Base-by-base conservation (phyloP, 2,329 filamentous ascomycete genomes). In the Phialocephala subalpina region DNA sequence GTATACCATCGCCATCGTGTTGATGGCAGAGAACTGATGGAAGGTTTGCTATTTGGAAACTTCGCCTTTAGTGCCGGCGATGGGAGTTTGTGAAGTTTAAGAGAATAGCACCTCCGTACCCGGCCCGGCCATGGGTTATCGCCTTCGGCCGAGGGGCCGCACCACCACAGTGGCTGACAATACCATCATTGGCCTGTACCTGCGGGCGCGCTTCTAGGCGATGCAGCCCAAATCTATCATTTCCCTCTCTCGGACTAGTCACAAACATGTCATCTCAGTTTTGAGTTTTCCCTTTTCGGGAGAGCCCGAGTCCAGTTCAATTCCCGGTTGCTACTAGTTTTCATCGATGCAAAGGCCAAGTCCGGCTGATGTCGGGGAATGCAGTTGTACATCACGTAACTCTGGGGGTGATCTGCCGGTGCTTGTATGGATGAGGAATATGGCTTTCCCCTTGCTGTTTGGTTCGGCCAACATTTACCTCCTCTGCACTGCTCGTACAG, bases 401-500 rank as follows among this genome's bases (percentile, higher is more conserved):
- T 53, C 27, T 53, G 49, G 27, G 45, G 49, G 49, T 25, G 25
- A 53, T 53, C 22, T 53, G 49, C 49, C 49, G 22, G 49, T 29
- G 49, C 49, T 18, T 18, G 22, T n/a, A 20, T 53, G 12, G 8
- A 33, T 49, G n/a, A 22, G 49, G 49, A 53, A 53, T 49, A 49
- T 49, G 22, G 25, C 14, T 29, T 29, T 27, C 49, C 49, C n/a
- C n/a, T 49, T 49, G 45, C 45, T 22, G 45, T 25, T 33, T 29
- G 49, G 12, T 16, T n/a, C 49, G 49, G 25, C 49, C 49, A 29
- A 18, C 16, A 22, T 53, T 25, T 3, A 16, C 3, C 25, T 49
- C 45, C 42, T 33, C 29, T 33, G 29, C 29, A 33, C 29, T 49
- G 45, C 49, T 29, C 49, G 49, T 53, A 52, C 27, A 52, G 22